Evolutionary conservation across 352 stramenopile species (phyloP).

Genomic region (Phytophthora cactorum): DNA sequence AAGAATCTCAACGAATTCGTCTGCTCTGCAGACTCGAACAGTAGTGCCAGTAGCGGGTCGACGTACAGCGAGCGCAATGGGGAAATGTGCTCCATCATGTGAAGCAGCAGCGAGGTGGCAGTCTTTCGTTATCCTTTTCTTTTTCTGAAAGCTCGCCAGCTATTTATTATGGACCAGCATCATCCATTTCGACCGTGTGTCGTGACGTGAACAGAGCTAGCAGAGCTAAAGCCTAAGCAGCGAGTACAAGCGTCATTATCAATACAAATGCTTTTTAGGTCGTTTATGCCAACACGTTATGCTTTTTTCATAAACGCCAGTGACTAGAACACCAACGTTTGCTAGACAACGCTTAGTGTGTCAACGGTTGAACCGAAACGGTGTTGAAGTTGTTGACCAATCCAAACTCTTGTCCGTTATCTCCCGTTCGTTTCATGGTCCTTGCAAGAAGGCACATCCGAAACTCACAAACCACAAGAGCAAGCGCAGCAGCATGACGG

Average conservation of each 20-base stretch:
- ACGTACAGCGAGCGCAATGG: slow-evolving; percentile 41
- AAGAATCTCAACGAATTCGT: slow-evolving; percentile 84
- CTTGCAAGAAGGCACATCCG: neutral
- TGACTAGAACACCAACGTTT: no score
- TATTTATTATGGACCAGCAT: slow-evolving; percentile 48
- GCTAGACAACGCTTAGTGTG: no score
- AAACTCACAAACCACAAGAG: neutral
- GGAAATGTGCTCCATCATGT: slow-evolving; percentile 49
- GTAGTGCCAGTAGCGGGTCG: slow-evolving; percentile 25
- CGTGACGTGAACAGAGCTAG: slow-evolving; percentile 28
- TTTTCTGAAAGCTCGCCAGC: slow-evolving; percentile 36
- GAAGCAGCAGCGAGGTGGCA: slow-evolving; percentile 16
- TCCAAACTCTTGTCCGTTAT: slow-evolving; percentile 4
- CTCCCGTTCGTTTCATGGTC: slow-evolving; percentile 13
- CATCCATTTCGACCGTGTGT: slow-evolving; percentile 25
- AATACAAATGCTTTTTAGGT: slow-evolving; percentile 21
- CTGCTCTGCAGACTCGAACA: slow-evolving; percentile 27
- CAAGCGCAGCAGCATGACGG: slow-evolving; percentile 7
- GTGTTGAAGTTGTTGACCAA: neutral
- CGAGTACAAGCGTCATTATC: slow-evolving; percentile 27
- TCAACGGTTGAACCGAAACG: neutral
- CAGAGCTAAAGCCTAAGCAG: slow-evolving; percentile 24
- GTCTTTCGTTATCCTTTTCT: slow-evolving; percentile 11
- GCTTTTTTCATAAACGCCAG: no score
- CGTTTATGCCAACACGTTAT: neutral